Evolutionary conservation across 2,329 filamentous ascomycete species (phyloP).

Genomic region (Botryotinia globosa): DNA sequence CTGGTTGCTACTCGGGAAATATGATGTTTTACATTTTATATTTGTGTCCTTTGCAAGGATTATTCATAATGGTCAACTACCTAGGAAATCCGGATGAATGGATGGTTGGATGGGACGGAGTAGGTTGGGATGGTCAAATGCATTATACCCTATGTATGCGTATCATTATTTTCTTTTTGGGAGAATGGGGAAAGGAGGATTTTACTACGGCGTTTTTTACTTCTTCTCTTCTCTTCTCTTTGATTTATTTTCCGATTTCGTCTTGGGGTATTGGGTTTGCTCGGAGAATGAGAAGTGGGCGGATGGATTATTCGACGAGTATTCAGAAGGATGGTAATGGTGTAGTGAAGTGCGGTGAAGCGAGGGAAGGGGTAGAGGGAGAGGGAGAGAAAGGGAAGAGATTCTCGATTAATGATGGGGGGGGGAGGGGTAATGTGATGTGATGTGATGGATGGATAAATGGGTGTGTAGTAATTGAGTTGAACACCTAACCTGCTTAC

Average conservation of each 20-base stretch:
- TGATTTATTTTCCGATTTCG: neutral
- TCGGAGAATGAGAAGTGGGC: neutral
- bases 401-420: neutral
- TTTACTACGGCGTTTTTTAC: neutral
- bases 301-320: neutral
- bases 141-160: slow-evolving; percentile 11
- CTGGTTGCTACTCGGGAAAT: neutral
- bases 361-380: neutral
- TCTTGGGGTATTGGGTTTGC: neutral
- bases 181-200: neutral
- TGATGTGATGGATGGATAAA: neutral
- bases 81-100: neutral
- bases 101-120: neutral
- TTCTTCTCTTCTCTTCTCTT: neutral
- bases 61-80: neutral
- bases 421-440: neutral
- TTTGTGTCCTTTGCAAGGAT: neutral
- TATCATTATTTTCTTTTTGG: neutral
- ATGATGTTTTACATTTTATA: neutral
- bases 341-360: neutral
- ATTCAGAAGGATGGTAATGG: neutral
- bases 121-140: neutral
- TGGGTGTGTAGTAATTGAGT: neutral
- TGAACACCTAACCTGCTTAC: neutral
- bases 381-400: neutral